Evolutionary conservation across 2,329 filamentous ascomycete species (phyloP).

Genomic region (Cucurbitaria berberidis): DNA sequence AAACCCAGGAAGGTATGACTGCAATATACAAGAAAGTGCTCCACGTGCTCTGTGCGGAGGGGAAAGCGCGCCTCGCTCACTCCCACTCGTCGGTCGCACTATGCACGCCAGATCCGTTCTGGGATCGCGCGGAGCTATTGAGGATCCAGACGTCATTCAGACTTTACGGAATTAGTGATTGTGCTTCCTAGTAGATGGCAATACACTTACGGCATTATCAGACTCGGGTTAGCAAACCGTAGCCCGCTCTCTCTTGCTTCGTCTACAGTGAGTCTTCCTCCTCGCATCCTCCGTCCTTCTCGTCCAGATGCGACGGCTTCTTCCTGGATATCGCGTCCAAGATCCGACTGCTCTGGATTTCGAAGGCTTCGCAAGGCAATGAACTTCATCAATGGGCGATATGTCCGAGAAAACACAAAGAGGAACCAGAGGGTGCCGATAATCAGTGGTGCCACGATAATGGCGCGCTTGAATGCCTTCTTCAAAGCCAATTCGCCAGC

Average conservation of each 20-base stretch:
- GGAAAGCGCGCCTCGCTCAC: slow-evolving; percentile 4
- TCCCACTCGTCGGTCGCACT: slow-evolving; percentile 23
- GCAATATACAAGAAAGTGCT: slow-evolving; percentile 24
- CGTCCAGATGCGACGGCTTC: slow-evolving; percentile 26
- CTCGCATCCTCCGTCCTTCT: slow-evolving; percentile 9
- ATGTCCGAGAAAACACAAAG: slow-evolving; percentile 79
- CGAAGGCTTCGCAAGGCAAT: slow-evolving; percentile 89
- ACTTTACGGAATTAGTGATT: slow-evolving; percentile 47
- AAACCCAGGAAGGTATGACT: slow-evolving; percentile 8
- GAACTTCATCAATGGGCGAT: slow-evolving; percentile 87
- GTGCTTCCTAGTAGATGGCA: not conserved
- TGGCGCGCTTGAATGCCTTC: slow-evolving; percentile 73
- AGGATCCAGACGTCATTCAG: slow-evolving; percentile 73
- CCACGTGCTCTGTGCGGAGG: slow-evolving; percentile 1
- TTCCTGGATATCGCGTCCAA: slow-evolving; percentile 55
- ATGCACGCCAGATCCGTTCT: slow-evolving; percentile 24
- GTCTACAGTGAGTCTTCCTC: slow-evolving; percentile 67
- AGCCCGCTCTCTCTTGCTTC: slow-evolving; percentile 73
- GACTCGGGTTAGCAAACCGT: slow-evolving; percentile 77
- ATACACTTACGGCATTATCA: slow-evolving; percentile 68
- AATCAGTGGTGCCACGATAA: slow-evolving; percentile 77
- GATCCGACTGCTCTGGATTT: slow-evolving; percentile 61
- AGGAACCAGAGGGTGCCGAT: slow-evolving; percentile 86
- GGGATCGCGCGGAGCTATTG: slow-evolving; percentile 36
- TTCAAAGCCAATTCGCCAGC: slow-evolving; percentile 81